phyloP scores from a whole-genome alignment of 306 rosid species.

The Herpetospermum pedunculosum region DNA sequence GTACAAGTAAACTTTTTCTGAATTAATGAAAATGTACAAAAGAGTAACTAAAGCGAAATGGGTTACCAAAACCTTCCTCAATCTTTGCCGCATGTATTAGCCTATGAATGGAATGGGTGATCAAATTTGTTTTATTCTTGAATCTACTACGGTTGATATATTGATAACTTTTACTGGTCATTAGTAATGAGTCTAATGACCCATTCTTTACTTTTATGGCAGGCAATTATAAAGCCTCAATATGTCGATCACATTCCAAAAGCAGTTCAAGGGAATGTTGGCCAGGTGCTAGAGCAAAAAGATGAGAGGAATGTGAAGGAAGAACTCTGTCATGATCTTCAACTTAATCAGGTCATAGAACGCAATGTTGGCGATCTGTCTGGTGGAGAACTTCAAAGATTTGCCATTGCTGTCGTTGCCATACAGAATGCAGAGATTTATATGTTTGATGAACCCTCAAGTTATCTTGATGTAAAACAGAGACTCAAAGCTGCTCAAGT shows the following conservation, averaged over 20 bases:
- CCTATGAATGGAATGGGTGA: neutral
- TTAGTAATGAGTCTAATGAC: neutral
- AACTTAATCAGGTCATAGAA: slow-evolving; percentile 90
- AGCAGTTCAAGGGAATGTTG: slow-evolving; percentile 97
- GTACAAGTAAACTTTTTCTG: neutral
- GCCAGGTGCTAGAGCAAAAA: slow-evolving; percentile 81
- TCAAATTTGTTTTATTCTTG: neutral
- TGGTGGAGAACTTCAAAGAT: slow-evolving; percentile 98
- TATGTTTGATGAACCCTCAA: slow-evolving; percentile 97
- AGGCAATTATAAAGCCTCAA: slow-evolving; percentile 98
- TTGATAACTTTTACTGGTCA: neutral
- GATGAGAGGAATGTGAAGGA: slow-evolving; percentile 67
- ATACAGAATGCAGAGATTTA: slow-evolving; percentile 93
- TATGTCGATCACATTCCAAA: slow-evolving; percentile 95
- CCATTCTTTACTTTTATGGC: neutral
- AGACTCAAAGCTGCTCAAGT: slow-evolving; percentile 97
- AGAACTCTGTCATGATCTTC: slow-evolving; percentile 65
- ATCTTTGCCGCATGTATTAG: neutral
- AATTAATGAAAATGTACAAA: neutral
- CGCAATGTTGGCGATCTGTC: slow-evolving; percentile 94
- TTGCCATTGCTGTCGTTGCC: slow-evolving; percentile 96
- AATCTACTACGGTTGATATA: neutral
- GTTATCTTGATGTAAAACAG: slow-evolving; percentile 96
- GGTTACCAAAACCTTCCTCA: neutral
- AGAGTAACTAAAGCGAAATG: neutral